Conservation (phyloP, 208 protist genomes). For the Angomonas deanei region DNA sequence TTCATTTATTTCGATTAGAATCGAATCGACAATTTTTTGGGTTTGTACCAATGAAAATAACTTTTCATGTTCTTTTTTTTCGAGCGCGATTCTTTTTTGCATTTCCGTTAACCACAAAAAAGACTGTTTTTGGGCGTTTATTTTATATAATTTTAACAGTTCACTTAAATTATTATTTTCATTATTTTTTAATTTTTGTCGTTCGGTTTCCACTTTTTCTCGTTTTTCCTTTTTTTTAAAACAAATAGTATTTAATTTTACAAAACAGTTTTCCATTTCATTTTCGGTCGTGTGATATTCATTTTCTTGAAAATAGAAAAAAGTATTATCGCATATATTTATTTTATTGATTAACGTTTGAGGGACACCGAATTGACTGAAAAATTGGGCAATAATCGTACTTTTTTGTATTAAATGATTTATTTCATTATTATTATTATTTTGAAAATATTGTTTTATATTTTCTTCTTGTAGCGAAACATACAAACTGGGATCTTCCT, state of each 20-base stretch:
- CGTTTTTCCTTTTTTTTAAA: background rate
- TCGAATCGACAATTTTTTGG: too few species aligned
- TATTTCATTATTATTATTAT: conserved; percentile 1
- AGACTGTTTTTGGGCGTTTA: background rate
- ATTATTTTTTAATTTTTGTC: too few species aligned
- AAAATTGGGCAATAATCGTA: too few species aligned
- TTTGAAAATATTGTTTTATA: background rate
- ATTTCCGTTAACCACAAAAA: background rate
- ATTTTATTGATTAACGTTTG: background rate
- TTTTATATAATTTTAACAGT: background rate
- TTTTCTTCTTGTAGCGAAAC: background rate
- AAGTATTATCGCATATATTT: background rate
- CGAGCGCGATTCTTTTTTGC: too few species aligned
- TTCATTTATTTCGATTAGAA: too few species aligned
- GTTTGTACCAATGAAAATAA: too few species aligned
- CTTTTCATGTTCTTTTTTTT: background rate
- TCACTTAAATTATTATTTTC: background rate
- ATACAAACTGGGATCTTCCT: background rate
- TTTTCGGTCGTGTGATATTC: background rate
- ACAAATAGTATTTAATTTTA: background rate
- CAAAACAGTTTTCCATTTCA: background rate
- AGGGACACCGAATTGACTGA: background rate
- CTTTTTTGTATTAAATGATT: too few species aligned
- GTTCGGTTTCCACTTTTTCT: too few species aligned
- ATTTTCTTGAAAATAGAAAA: background rate